phyloP scores from a whole-genome alignment of 331 rosid genomes.

The Pyrus hybrid region DNA sequence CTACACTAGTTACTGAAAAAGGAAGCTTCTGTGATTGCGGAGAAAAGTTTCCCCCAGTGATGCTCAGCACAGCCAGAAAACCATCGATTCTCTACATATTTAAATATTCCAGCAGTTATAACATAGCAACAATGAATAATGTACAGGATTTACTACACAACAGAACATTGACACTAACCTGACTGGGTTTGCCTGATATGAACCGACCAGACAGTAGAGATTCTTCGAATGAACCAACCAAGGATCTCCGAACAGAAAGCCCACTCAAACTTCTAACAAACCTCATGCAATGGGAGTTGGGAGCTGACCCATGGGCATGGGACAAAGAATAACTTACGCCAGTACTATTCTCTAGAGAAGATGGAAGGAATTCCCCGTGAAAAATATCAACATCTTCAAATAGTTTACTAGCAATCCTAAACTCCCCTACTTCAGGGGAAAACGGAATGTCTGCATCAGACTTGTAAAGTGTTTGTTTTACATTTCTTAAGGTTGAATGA shows the following conservation, averaged over 20 bases:
- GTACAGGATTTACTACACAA: slow-evolving; percentile 11
- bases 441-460: slow-evolving; percentile 27
- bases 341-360: slow-evolving; percentile 54
- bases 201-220: slow-evolving; percentile 86
- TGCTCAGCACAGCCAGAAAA: slow-evolving; percentile 70
- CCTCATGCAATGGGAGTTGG: slow-evolving; percentile 32
- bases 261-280: slow-evolving; percentile 67
- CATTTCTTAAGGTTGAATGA: slow-evolving; percentile 24
- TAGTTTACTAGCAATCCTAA: slow-evolving; percentile 36
- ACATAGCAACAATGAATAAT: slow-evolving; percentile 18
- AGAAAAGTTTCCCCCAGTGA: slow-evolving; percentile 75
- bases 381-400: slow-evolving; percentile 52
- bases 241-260: slow-evolving; percentile 62
- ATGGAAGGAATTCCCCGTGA: slow-evolving; percentile 49
- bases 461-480: slow-evolving; percentile 27
- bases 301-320: slow-evolving; percentile 38
- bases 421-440: slow-evolving; percentile 35
- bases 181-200: slow-evolving; percentile 42
- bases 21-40: slow-evolving; percentile 87
- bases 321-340: slow-evolving; percentile 23
- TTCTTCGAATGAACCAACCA: slow-evolving; percentile 92
- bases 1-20: slow-evolving; percentile 69
- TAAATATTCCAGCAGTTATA: slow-evolving; percentile 11
- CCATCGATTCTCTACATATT: slow-evolving; percentile 65
- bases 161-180: slow-evolving; percentile 39